Evolutionary conservation across 139 green algal genomes (phyloP), one percentile per base, ranked within the genome.

Genomic region (Tetradesmus lagerheimii): DNA sequence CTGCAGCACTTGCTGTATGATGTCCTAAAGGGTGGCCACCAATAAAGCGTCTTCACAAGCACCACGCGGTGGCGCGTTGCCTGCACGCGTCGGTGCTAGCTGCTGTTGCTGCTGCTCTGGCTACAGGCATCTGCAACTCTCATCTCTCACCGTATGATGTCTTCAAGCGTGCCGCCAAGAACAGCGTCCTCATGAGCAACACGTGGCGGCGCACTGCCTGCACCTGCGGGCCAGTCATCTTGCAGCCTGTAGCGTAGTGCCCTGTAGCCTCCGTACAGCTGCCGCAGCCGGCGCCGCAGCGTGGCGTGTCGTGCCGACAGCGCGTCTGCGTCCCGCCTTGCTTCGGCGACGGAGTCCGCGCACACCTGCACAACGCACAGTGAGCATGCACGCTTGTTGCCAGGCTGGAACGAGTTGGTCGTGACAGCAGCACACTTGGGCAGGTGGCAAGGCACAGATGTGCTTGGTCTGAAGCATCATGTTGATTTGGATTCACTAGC

Each of bases 241-340:
- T 94, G 88, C 41, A 96, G 15, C 77, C 87, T 86, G 91, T 94
- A 94, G 43, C 67, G 67, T 27, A 89, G 41, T 0, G 23, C 75
- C 31, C 91, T 81, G 91, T 96, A 95, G 0, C 90, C 94, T 1
- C 71, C 31, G 50, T 93, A 94, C 66, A 96, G 85, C 74, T 88
- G 87, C 86, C 89, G 87, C 57, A 95, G 91, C 82, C 92, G 91
- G 53, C 92, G 64, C 77, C 90, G 88, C 18, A 96, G 90, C 74
- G 92, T 81, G 50, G 91, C 67, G 37, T 95, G 92, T 0, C 93
- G 90, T 5, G 29, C 34, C 47, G 86, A 77, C 76, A 94, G 53
- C 20, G 92, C 87, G 35, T 95, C 92, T 74, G 93, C 78, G 79
- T 95, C 91, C 1, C 86, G 41, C 1, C 89, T 75, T 67, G 93